These are phyloP conservation scores for Talaromyces nanjingensis DNA, from an alignment of 495 filamentous ascomycete genomes.

Conservation along the genomic window DNA sequence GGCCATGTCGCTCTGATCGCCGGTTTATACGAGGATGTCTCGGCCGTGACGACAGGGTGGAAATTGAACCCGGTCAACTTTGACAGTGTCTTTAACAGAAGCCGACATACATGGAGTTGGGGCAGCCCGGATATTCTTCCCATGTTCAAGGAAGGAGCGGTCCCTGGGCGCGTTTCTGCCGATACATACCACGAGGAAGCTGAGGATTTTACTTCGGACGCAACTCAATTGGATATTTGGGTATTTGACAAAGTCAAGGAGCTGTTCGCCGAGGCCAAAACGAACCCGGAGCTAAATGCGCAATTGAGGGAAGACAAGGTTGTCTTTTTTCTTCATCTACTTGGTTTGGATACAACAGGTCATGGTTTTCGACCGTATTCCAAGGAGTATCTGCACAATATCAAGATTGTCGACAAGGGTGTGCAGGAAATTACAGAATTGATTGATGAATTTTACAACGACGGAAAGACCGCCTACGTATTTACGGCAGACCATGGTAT, in stretches of 20 bases:
- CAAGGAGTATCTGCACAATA: conserved; percentile 88
- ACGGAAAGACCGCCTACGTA: conserved; percentile 86
- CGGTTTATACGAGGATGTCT: conserved; percentile 97
- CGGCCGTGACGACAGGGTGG: conserved; percentile 95
- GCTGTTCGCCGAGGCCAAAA: conserved; percentile 72
- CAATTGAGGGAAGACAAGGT: conserved; percentile 74
- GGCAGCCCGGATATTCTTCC: conserved; percentile 95
- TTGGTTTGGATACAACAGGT: conserved; percentile 93
- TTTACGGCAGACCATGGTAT: conserved; percentile 99
- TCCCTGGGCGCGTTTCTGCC: conserved; percentile 78
- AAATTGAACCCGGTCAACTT: conserved; percentile 98
- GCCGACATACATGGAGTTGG: conserved; percentile 97
- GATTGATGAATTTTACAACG: conserved; percentile 85
- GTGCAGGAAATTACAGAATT: conserved; percentile 74
- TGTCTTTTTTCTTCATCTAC: conserved; percentile 93
- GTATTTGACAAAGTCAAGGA: conserved; percentile 91
- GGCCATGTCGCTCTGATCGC: conserved; percentile 98
- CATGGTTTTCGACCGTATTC: conserved; percentile 88
- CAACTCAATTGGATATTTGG: conserved; percentile 78
- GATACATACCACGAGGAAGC: conserved; percentile 75
- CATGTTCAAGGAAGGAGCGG: conserved; percentile 94
- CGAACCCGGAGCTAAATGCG: conserved; percentile 67
- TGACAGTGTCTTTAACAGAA: conserved; percentile 97
- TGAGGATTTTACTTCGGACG: conserved; percentile 86
- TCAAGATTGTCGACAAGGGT: conserved; percentile 88